Evolutionary conservation across 2,329 filamentous ascomycete species (phyloP), one percentile per base, ranked within the genome.

Genomic region (Davidsoniella virescens): DNA sequence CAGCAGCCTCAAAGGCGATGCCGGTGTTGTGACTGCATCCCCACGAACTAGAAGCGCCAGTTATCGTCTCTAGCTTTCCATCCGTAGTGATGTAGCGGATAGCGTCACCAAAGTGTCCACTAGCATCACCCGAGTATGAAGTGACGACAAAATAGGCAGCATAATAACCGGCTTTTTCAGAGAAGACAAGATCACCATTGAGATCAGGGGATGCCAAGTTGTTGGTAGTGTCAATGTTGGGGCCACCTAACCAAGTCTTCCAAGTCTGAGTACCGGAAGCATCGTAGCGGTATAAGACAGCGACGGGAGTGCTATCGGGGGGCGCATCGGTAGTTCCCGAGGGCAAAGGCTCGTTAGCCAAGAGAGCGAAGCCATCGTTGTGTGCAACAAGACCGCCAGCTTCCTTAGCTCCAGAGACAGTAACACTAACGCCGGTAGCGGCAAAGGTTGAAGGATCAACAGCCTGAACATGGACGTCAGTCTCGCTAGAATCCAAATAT

Each of bases 1-100:
- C 74, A 17, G 76, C 74, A 16, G 70, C 73, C 59, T 78, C 76
- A 49, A 80, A 71, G 5, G 74, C 75, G 50, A 80, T 80, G 51
- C 76, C 76, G 1, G 75, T 79, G 63, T 80, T 80, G 67, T 80
- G 75, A 5, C 70, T 75, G 65, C 76, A 80, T 16, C 76, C 76
- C 69, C 75, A 80, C 12, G 67, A 65, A 51, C 70, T 75, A 41
- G 69, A 70, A 2, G 75, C 73, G 1, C 73, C 74, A 1, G 60
- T 45, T 53, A 78, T 76, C 9, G 61, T 64, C 55, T 72, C 62
- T 3, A 78, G 60, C 6, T 64, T 67, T 10, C 76, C 76, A 16
- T 65, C 63, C 36, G 76, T 69, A 50, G 65, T 71, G 50, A 67
- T 51, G 55, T 67, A 67, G 50, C 65, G 64, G 51, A 67, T 64